Conservation (phyloP, 768 basidiomycete species). For the Lactarius hengduanensis region DNA sequence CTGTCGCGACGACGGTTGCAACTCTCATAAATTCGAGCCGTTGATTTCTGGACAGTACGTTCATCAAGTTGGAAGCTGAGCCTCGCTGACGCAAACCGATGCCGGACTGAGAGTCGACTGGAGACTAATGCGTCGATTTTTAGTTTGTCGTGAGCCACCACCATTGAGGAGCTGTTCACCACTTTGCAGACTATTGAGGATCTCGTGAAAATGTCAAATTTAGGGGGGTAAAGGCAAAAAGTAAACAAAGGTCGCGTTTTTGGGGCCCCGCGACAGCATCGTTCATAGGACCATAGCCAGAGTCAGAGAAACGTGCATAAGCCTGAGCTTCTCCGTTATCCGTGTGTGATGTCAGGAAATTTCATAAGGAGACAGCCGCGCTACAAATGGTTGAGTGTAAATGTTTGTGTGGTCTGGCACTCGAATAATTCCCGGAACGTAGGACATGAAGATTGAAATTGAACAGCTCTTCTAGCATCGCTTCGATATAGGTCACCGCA, state of each 20-base stretch:
- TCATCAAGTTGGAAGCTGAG: conserved; percentile 66
- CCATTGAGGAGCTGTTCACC: conserved; percentile 56
- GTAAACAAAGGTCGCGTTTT: conserved; percentile 67
- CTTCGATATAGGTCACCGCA: conserved; percentile 44
- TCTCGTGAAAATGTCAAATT: conserved; percentile 38
- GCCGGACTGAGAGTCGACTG: conserved; percentile 50
- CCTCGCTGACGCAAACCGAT: conserved; percentile 53
- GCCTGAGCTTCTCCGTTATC: conserved; percentile 69
- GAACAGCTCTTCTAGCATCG: conserved; percentile 62
- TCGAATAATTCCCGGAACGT: conserved; percentile 73
- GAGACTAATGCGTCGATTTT: conserved; percentile 56
- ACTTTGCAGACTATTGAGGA: conserved; percentile 56
- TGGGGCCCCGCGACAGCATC: conserved; percentile 55
- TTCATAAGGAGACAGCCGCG: conserved; percentile 39
- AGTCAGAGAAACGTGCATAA: too few relatives aligned
- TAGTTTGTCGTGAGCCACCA: conserved; percentile 42
- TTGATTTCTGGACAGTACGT: conserved; percentile 59
- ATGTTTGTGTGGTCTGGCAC: conserved; percentile 67
- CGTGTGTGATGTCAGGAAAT: conserved; percentile 50
- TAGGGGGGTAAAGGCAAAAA: neutral
- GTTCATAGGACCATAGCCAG: too few relatives aligned
- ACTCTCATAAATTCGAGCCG: conserved; percentile 59
- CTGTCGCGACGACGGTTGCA: conserved; percentile 63
- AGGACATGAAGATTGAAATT: conserved; percentile 59
- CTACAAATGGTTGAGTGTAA: conserved; percentile 58